These are phyloP conservation scores for Cryptococcus sp. DNA, from an alignment of 1,284 basidiomycete genomes.

Conservation along the genomic window DNA sequence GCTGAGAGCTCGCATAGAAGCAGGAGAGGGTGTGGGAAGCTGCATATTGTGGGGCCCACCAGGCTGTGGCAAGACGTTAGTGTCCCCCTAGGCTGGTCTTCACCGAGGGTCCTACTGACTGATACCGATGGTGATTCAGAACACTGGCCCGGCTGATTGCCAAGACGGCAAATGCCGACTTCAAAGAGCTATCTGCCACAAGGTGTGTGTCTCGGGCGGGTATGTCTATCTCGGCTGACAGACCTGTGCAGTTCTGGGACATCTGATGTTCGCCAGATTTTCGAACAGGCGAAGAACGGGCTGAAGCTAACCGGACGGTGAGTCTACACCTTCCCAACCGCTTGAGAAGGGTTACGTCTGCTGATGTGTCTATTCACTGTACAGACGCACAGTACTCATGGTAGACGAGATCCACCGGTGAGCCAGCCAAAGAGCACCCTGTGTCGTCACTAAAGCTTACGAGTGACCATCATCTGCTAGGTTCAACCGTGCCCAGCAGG, in stretches of 20 bases:
- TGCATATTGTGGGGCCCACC: conserved; percentile 51
- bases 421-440: background rate
- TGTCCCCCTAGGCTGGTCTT: background rate
- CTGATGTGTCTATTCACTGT: background rate
- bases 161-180: conserved; percentile 55
- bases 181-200: conserved; percentile 73
- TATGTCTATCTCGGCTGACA: background rate
- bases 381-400: conserved; percentile 42
- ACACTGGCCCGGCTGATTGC: conserved; percentile 46
- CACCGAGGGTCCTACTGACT: background rate
- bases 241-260: conserved; percentile 57
- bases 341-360: no score
- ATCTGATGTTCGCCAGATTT: conserved; percentile 71
- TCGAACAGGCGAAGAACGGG: conserved; percentile 73
- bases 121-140: conserved; percentile 12
- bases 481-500: conserved; percentile 79
- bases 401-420: conserved; percentile 81
- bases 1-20: conserved; percentile 42
- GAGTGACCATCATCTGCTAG: conserved; percentile 12
- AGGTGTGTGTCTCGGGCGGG: conserved; percentile 35
- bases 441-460: background rate
- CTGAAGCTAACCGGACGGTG: conserved; percentile 68
- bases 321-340: no score
- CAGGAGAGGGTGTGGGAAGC: conserved; percentile 42
- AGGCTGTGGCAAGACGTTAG: conserved; percentile 48